A percentile compares a stretch with the other conserved stretches of the same genome.
These are phyloP conservation scores for Phytophthora sansomeana DNA, from an alignment of 352 stramenopile genomes.

Conservation along the genomic window DNA sequence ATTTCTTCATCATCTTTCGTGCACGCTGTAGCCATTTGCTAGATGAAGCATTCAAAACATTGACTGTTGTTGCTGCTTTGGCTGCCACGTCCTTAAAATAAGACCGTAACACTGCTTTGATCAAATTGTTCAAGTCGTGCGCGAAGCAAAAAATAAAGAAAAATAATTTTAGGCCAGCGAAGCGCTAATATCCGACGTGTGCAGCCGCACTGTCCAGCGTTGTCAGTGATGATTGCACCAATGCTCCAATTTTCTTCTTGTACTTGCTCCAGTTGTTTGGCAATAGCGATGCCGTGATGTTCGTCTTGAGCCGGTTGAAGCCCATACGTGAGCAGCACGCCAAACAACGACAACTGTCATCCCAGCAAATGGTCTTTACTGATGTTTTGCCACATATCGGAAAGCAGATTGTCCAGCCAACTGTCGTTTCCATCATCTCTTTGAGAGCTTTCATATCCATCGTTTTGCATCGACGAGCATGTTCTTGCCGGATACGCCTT, in stretches of 20 bases:
- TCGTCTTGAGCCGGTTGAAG: not conserved
- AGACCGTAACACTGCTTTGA: slow-evolving; percentile 6
- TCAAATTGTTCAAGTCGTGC: slow-evolving; percentile 9
- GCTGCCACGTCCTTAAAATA: not conserved
- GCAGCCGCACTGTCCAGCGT: slow-evolving; percentile 7
- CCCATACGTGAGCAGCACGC: not conserved
- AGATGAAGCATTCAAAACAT: slow-evolving; percentile 4
- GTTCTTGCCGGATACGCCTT: not conserved
- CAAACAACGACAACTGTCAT: slow-evolving; percentile 8
- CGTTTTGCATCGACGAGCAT: not conserved
- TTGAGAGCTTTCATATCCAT: slow-evolving; percentile 1
- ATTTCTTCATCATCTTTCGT: slow-evolving; percentile 1
- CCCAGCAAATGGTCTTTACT: slow-evolving; percentile 5
- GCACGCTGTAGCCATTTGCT: slow-evolving; percentile 8
- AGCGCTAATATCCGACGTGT: not conserved
- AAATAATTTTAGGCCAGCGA: not conserved
- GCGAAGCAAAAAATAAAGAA: slow-evolving; percentile 12
- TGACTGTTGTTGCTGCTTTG: not conserved
- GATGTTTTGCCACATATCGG: slow-evolving; percentile 11
- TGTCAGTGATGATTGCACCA: slow-evolving; percentile 16
- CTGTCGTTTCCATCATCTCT: not conserved
- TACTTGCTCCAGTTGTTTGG: slow-evolving; percentile 3
- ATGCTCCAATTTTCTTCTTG: slow-evolving; percentile 1
- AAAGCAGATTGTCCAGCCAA: slow-evolving; percentile 13
- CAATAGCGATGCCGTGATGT: slow-evolving; percentile 11